Conservation (phyloP, 345 rosid genomes). For the Bruguiera sexangula region DNA sequence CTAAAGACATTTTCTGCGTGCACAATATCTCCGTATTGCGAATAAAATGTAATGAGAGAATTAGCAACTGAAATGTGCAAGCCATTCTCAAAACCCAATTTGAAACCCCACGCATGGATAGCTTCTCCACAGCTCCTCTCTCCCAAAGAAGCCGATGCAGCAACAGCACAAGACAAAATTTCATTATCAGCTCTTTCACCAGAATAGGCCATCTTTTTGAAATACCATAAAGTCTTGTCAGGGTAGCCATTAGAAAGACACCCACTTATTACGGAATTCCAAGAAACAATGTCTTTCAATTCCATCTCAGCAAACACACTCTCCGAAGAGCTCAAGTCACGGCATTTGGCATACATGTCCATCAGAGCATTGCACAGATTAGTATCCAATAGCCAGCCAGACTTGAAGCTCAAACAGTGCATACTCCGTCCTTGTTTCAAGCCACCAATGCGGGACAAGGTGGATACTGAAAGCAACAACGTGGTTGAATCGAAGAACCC, state of each 20-base stretch:
- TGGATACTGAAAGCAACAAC: conserved; percentile 44
- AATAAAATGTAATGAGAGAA: conserved; percentile 54
- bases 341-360: conserved; percentile 56
- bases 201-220: conserved; percentile 35
- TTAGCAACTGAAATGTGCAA: conserved; percentile 42
- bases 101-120: conserved; percentile 39
- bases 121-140: conserved; percentile 37
- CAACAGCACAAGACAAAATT: conserved; percentile 48
- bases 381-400: conserved; percentile 41
- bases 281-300: conserved; percentile 46
- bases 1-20: conserved; percentile 41
- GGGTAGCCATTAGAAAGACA: conserved; percentile 43
- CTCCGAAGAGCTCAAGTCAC: conserved; percentile 46
- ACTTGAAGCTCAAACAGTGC: conserved; percentile 45
- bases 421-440: conserved; percentile 28
- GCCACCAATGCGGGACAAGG: conserved; percentile 21
- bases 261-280: conserved; percentile 58
- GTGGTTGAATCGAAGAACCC: conserved; percentile 58
- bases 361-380: conserved; percentile 49
- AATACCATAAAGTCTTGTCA: conserved; percentile 38
- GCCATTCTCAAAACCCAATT: conserved; percentile 34
- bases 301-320: conserved; percentile 34
- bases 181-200: conserved; percentile 42
- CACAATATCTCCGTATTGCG: conserved; percentile 34
- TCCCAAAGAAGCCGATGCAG: conserved; percentile 45